These are phyloP conservation scores for Phialophora expanda DNA, from an alignment of 2,329 filamentous ascomycete genomes.

Conservation along the genomic window DNA sequence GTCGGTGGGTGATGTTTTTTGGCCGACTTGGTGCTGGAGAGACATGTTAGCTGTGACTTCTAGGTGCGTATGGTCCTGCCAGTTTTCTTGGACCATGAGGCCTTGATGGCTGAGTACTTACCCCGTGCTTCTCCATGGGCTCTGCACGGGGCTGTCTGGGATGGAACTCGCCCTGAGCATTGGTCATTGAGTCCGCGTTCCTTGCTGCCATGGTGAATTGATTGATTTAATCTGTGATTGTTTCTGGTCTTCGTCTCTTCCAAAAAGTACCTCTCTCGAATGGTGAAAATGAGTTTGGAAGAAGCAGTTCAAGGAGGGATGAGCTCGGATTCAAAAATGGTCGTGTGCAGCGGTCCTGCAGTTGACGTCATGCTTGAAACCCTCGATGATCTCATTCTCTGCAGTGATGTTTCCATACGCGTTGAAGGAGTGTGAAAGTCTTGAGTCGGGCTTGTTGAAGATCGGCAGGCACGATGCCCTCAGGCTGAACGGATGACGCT, in stretches of 20 bases:
- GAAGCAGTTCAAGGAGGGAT: conserved; percentile 1
- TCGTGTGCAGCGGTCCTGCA: not conserved
- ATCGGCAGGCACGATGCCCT: conserved; percentile 5
- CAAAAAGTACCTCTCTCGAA: not conserved
- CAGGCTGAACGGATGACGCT: not conserved
- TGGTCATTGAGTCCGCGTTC: conserved; percentile 60
- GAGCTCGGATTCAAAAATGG: not conserved
- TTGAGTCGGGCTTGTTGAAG: not conserved
- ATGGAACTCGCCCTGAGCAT: conserved; percentile 62
- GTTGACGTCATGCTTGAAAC: conserved; percentile 20
- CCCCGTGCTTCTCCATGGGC: conserved; percentile 61
- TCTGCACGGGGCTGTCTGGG: conserved; percentile 57
- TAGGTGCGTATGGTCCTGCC: not conserved
- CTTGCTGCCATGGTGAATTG: conserved; percentile 49
- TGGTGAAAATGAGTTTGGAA: not conserved
- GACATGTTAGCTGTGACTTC: not conserved
- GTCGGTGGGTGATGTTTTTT: conserved; percentile 59
- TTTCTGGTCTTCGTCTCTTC: not conserved
- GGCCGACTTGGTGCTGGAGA: conserved; percentile 67
- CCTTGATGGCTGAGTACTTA: conserved; percentile 46
- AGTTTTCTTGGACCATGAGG: conserved; percentile 15
- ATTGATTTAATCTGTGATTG: conserved; percentile 9
- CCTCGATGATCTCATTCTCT: conserved; percentile 19
- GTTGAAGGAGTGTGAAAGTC: not conserved
- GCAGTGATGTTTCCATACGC: not conserved